Evolutionary conservation across 805 yeast species (phyloP).

Genomic region (Candida nonsorbophila): DNA sequence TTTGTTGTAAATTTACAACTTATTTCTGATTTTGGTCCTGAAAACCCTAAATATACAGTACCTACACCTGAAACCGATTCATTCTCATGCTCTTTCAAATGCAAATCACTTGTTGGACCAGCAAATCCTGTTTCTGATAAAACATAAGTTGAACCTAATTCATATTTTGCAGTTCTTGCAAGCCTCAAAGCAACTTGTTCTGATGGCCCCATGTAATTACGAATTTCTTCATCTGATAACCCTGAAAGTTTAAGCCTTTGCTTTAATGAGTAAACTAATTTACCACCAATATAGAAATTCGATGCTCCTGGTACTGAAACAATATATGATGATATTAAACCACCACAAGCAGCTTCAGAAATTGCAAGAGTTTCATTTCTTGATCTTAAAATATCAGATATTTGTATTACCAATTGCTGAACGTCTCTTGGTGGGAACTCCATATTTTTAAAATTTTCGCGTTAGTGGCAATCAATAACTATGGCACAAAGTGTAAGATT

Average conservation of each 20-base stretch:
- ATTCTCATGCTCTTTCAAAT: slow-evolving; percentile 19
- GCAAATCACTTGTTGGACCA: slow-evolving; percentile 56
- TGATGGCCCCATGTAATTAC: slow-evolving; percentile 74
- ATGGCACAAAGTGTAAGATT: slow-evolving; percentile 39
- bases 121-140: slow-evolving; percentile 87
- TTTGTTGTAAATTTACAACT: slow-evolving; percentile 45
- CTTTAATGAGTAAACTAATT: slow-evolving; percentile 70
- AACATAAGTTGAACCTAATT: slow-evolving; percentile 77
- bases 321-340: slow-evolving; percentile 71
- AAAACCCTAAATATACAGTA: slow-evolving; percentile 64
- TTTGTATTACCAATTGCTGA: slow-evolving; percentile 44
- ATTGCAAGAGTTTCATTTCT: slow-evolving; percentile 67
- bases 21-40: slow-evolving; percentile 57
- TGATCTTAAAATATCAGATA: slow-evolving; percentile 50
- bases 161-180: slow-evolving; percentile 75
- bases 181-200: slow-evolving; percentile 68
- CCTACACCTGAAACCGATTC: slow-evolving; percentile 37
- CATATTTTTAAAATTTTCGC: slow-evolving; percentile 5
- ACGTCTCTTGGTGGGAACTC: slow-evolving; percentile 61
- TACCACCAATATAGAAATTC: slow-evolving; percentile 76
- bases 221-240: slow-evolving; percentile 69
- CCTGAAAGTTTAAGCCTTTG: slow-evolving; percentile 74
- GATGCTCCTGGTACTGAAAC: slow-evolving; percentile 87
- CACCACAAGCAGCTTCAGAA: slow-evolving; percentile 90
- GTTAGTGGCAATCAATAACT: slow-evolving; percentile 1